Base-by-base conservation (phyloP, 805 yeast genomes). In the Zygoascus tannicola region DNA sequence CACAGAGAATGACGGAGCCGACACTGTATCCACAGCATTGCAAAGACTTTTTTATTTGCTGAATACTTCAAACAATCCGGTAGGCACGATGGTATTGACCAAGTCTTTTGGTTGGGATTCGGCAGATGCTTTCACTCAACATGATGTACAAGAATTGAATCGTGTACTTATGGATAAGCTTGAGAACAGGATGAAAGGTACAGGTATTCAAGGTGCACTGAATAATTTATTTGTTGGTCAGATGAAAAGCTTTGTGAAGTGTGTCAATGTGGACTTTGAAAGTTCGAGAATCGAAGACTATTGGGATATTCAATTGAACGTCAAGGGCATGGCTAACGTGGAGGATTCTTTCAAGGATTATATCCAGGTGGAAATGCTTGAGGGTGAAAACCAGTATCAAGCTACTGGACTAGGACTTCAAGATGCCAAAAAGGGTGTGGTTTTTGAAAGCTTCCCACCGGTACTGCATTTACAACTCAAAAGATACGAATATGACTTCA, bases 251-350 rank as follows among this genome's bases (percentile, higher is more conserved):
- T 92, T 77, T 58, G 85, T 92, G 56, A 83, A 86, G 61, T 92
- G 99, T 65, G 75, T 90, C 36, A 77, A 90, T 60, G 97, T 92
- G 12, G 86, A 88, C 42, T 92, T 85, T 60, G 97, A 92, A 65
- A 82, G 94, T 33, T 78, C 95, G 2, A 74, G 97, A 49, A 76
- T 73, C 3, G 99, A 92, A 62, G 97, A 92, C 58, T 92, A 84
- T 58, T 92, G 99, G 99, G 98, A 92, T 68, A 84, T 92, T 49
- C 98, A 92, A 63, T 69, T 92, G 48, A 92, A 92, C 56, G 99
- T 92, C 20, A 86, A 85, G 58, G 82, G 87, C 30, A 72, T 87
- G 69, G 71, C 69, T 43, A 78, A 80, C 55, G 71, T 92, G 39
- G 68, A 75, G 44, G 80, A 79, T 43, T 80, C 96, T 0, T 92